Evolutionary conservation across 108 stramenopile species (phyloP), one percentile per base, ranked within the genome.

Genomic region (Cafeteria roenbergensis): DNA sequence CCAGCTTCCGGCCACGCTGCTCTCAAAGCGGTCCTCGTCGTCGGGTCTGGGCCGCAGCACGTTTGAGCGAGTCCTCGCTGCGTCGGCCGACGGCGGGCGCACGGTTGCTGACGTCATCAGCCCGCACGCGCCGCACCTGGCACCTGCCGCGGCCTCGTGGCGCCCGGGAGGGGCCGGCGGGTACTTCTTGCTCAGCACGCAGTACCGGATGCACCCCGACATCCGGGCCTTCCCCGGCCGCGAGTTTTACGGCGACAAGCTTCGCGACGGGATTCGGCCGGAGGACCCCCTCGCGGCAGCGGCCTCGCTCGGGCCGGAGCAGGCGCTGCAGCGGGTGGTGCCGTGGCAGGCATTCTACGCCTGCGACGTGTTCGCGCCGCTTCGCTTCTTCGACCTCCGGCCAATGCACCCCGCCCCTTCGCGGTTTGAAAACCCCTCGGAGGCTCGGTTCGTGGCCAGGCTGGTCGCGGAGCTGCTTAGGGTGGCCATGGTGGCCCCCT

Each of bases 191-290:
- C 75, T 93, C 55, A 88, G 86, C 62, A 91, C 90, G 1, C 92
- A 93, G 71, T 91, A 93, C 67, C 87, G 92, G 67, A 91, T 91
- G 92, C 92, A 89, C 71, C 90, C 89, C 1, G 76, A 76, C 29
- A 91, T 93, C 73, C 83, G 86, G n/a, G 88, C 83, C 88, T 93
- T 90, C 69, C 88, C 90, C 0, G 82, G 82, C 1, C 85, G 87
- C 68, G 76, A 88, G 6, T 91, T 90, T 64, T 93, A 93, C 62
- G 88, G 87, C 51, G 88, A 88, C 20, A 83, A 86, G 57, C 78
- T 93, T 31, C 67, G 73, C 17, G 84, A 87, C 78, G 90, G 88
- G 61, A 88, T 89, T 4, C 74, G 83, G n/a, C n/a, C n/a, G n/a
- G n/a, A n/a, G n/a, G n/a, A n/a, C n/a, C n/a, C n/a, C n/a, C n/a